A percentile compares a stretch with the other conserved stretches of the same genome.
Evolutionary conservation across 1,139 yeast species (phyloP).

Genomic region (Candida frijolesensis): DNA sequence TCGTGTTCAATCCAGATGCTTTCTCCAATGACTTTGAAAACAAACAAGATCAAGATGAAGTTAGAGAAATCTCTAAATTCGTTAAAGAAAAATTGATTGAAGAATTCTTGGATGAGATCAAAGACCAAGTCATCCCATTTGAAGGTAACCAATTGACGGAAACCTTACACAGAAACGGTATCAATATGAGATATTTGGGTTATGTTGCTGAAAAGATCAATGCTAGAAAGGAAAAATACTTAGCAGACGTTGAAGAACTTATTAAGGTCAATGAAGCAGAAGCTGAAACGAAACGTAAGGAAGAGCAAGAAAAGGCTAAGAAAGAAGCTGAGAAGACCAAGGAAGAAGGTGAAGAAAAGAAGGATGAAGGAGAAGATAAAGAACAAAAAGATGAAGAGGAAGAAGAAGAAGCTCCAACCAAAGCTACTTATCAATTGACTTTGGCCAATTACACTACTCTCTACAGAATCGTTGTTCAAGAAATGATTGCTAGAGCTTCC

Average conservation of each 20-base stretch:
- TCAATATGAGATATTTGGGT: slow-evolving; percentile 89
- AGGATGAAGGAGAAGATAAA: slow-evolving; percentile 21
- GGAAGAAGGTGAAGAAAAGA: slow-evolving; percentile 26
- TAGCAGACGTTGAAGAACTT: slow-evolving; percentile 22
- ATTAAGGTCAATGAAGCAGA: slow-evolving; percentile 28
- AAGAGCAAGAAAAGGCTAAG: slow-evolving; percentile 24
- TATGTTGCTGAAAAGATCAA: slow-evolving; percentile 44
- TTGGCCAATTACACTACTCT: slow-evolving; percentile 50
- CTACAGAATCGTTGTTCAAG: slow-evolving; percentile 55
- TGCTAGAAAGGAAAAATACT: slow-evolving; percentile 26
- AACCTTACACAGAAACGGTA: slow-evolving; percentile 76
- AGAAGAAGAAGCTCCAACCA: slow-evolving; percentile 34
- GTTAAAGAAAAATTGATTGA: slow-evolving; percentile 63
- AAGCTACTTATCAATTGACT: slow-evolving; percentile 46
- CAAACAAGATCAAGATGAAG: slow-evolving; percentile 57
- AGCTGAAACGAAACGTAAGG: slow-evolving; percentile 25
- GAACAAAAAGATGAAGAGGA: slow-evolving; percentile 29
- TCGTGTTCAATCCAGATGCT: slow-evolving; percentile 79
- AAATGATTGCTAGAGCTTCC: slow-evolving; percentile 75
- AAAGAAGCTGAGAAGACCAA: slow-evolving; percentile 24
- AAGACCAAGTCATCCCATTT: slow-evolving; percentile 64
- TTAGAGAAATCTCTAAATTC: slow-evolving; percentile 68
- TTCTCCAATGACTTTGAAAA: slow-evolving; percentile 50
- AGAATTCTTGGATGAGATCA: slow-evolving; percentile 59
- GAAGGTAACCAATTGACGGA: slow-evolving; percentile 78